Evolutionary conservation across 768 basidiomycete species (phyloP).

Genomic region (Tylopilus sp.): DNA sequence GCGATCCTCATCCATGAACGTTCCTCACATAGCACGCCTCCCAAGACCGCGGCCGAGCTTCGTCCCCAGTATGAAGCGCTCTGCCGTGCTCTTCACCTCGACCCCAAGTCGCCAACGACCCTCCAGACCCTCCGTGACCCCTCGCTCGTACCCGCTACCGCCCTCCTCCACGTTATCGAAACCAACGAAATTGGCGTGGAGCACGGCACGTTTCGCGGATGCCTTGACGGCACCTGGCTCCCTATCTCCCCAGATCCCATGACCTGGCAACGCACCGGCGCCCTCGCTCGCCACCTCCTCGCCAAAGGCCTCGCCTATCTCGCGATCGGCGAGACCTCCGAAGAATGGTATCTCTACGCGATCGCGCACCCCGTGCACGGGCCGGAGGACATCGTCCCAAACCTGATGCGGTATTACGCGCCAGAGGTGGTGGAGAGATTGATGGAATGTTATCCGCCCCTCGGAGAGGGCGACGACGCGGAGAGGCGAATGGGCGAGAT

Average conservation of each 20-base stretch:
- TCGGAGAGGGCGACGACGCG: too few relatives aligned
- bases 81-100: slow-evolving; percentile 50
- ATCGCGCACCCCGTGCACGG: slow-evolving; percentile 59
- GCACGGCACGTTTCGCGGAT: slow-evolving; percentile 66
- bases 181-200: slow-evolving; percentile 47
- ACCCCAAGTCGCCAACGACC: slow-evolving; percentile 47
- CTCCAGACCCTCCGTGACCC: slow-evolving; percentile 51
- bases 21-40: slow-evolving; percentile 41
- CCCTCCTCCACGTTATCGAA: slow-evolving; percentile 57
- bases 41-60: slow-evolving; percentile 56
- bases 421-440: slow-evolving; percentile 41
- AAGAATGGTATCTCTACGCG: slow-evolving; percentile 79
- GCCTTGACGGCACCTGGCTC: slow-evolving; percentile 58
- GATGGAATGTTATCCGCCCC: too few relatives aligned
- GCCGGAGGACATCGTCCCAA: slow-evolving; percentile 51
- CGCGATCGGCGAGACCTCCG: slow-evolving; percentile 63
- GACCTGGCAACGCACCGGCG: slow-evolving; percentile 66
- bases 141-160: slow-evolving; percentile 40
- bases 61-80: slow-evolving; percentile 62
- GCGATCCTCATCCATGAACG: background rate
- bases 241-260: slow-evolving; percentile 51
- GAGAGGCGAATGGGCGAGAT: too few relatives aligned
- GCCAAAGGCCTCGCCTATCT: too few relatives aligned
- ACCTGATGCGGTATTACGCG: slow-evolving; percentile 61
- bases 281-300: too few relatives aligned